Percentiles rank a stretch among this genome's conserved stretches.
These are phyloP conservation scores for Lyophyllum shimeji DNA, from an alignment of 768 basidiomycete genomes.

Conservation along the genomic window DNA sequence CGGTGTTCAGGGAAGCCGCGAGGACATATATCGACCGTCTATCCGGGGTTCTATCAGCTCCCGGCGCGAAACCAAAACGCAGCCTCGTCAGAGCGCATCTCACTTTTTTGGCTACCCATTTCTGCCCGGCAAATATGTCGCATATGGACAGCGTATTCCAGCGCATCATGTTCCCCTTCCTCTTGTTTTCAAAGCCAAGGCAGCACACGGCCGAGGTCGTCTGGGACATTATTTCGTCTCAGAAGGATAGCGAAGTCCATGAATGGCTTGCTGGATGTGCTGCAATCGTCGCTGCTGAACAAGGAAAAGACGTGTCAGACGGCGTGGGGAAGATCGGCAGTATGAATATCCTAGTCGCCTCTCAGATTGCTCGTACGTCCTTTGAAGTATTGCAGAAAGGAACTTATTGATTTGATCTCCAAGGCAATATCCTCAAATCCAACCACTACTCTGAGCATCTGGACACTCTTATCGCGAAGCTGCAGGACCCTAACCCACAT, in stretches of 20 bases:
- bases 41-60: slow-evolving; percentile 31
- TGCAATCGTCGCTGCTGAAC: slow-evolving; percentile 36
- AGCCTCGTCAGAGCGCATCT: slow-evolving; percentile 54
- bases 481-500: slow-evolving; percentile 50
- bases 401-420: neutral
- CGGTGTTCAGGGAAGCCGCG: slow-evolving; percentile 41
- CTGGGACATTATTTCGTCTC: slow-evolving; percentile 60
- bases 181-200: slow-evolving; percentile 72
- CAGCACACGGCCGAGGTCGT: slow-evolving; percentile 63
- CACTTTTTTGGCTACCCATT: slow-evolving; percentile 51
- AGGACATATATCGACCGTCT: slow-evolving; percentile 48
- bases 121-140: slow-evolving; percentile 31
- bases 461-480: slow-evolving; percentile 47
- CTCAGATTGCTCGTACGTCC: slow-evolving; percentile 64
- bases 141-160: slow-evolving; percentile 40
- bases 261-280: slow-evolving; percentile 60
- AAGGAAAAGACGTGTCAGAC: slow-evolving; percentile 31
- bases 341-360: slow-evolving; percentile 54
- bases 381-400: neutral
- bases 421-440: slow-evolving; percentile 68
- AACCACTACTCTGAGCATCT: slow-evolving; percentile 42
- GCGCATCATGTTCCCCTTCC: slow-evolving; percentile 65
- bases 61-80: slow-evolving; percentile 48
- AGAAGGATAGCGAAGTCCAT: slow-evolving; percentile 21
- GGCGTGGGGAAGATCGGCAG: slow-evolving; percentile 43